phyloP scores from a whole-genome alignment of 2,329 filamentous ascomycete genomes.

The Paecilomyces variotii region DNA sequence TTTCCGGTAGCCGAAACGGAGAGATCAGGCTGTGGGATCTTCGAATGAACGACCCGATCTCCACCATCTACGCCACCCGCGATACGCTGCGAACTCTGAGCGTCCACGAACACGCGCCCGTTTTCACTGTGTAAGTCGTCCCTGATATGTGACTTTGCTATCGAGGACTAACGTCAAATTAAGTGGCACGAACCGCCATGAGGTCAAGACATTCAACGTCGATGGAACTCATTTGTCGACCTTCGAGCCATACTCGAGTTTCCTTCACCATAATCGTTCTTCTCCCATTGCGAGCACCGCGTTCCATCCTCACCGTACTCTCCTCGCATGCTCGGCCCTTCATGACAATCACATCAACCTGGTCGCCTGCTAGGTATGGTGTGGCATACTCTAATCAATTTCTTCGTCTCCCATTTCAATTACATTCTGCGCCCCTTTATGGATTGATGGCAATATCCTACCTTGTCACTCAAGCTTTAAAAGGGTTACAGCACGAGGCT shows the following conservation, averaged over 20 bases:
- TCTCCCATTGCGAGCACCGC: constrained; percentile 80
- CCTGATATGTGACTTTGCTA: not conserved
- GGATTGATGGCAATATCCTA: not conserved
- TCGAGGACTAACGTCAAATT: constrained; percentile 1
- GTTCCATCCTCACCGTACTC: constrained; percentile 91
- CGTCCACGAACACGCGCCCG: constrained; percentile 91
- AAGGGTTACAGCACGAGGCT: not conserved
- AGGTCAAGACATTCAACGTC: constrained; percentile 88
- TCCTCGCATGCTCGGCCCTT: constrained; percentile 77
- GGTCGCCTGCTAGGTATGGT: constrained; percentile 53
- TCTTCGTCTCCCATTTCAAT: not conserved
- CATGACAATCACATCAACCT: constrained; percentile 88
- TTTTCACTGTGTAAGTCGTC: constrained; percentile 79
- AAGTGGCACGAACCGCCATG: constrained; percentile 80
- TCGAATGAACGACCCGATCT: constrained; percentile 69
- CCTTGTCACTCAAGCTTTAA: not conserved
- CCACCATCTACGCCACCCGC: constrained; percentile 64
- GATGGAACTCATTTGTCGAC: constrained; percentile 70
- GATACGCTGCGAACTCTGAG: constrained; percentile 77
- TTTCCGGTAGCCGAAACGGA: constrained; percentile 84
- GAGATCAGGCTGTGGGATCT: constrained; percentile 97
- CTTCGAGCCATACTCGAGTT: constrained; percentile 84
- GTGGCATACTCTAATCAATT: not conserved
- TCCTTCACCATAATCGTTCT: constrained; percentile 71
- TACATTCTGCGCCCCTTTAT: not conserved